phyloP scores from a whole-genome alignment of 208 protist genomes.

The Leishmania braziliensis region DNA sequence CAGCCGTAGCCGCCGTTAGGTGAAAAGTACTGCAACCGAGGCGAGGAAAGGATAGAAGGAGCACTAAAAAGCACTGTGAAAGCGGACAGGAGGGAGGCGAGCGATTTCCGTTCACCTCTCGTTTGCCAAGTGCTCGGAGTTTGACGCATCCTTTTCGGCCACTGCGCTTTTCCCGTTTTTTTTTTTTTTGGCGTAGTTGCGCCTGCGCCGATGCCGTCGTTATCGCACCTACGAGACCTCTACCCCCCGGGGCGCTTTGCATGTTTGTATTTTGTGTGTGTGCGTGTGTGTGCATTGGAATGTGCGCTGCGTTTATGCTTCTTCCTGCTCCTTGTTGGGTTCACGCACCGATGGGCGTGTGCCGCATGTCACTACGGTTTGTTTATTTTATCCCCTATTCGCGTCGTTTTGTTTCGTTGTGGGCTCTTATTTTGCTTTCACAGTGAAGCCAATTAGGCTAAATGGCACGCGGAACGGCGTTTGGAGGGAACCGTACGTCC shows the following conservation, averaged over 20 bases:
- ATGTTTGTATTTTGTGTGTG: neutral
- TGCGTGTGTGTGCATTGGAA: neutral
- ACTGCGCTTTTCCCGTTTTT: constrained; percentile 1
- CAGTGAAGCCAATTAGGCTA: too few relatives aligned
- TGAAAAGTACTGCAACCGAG: neutral
- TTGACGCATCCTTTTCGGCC: neutral
- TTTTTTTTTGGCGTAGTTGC: neutral
- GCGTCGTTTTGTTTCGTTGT: neutral
- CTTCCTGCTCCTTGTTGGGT: neutral
- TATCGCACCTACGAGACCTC: neutral
- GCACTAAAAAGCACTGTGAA: neutral
- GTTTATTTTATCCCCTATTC: neutral
- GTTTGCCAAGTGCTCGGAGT: too few relatives aligned
- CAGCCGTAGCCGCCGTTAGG: constrained; percentile 37
- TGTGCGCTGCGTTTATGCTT: neutral
- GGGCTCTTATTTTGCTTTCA: neutral
- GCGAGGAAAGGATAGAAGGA: neutral
- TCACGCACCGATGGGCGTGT: constrained; percentile 2
- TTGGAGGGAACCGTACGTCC: neutral
- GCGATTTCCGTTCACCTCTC: neutral
- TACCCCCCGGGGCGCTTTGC: neutral
- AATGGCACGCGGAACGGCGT: too few relatives aligned
- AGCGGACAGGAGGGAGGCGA: neutral
- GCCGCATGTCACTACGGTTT: neutral
- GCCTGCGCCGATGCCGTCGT: neutral